Evolutionary conservation across 2,329 filamentous ascomycete species (phyloP), one percentile per base, ranked within the genome.

Genomic region (Trichoderma simmonsii): DNA sequence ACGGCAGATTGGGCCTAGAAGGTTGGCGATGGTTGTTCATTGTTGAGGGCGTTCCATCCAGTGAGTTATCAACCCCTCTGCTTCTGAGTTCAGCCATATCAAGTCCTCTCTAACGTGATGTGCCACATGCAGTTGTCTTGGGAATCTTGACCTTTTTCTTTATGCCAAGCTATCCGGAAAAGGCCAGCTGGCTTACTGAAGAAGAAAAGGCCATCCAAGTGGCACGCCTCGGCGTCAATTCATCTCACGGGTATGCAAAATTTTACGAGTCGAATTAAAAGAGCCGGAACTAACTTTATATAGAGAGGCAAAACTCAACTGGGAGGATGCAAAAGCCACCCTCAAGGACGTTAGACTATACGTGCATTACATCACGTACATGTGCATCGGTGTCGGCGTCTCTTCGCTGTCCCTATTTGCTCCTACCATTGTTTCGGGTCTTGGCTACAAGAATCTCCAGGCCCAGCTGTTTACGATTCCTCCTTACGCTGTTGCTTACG

Each of bases 381-480:
- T 65, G 43, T 65, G 62, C 43, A 65, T 65, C 43, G 62, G 62
- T 2, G 62, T 65, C 4, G 62, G 62, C 1, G 62, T 65, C 43
- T 65, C 62, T 6, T 65, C 62, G 28, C 43, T 65, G 4, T 65
- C 62, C 0, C 51, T 86, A 77, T 77, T 77, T 68, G 73, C 77
- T 3, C 77, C 77, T 51, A 75, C 74, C 9, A 77, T 78, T 28
- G 73, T 77, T 60, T 59, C 62, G 5, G 73, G 73, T 4, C 72
- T 78, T 56, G 77, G 77, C 1, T 76, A 74, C 61, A 74, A 73
- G 18, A 74, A 73, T 39, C 73, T 74, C 32, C 74, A 74, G n/a
- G 74, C 76, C 4, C 77, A 78, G 61, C 68, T 78, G 0, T 73
- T 78, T 65, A 77, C 73, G 2, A 76, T 77, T 1, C 76, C 76